Conservation (phyloP, 352 stramenopile species). For the Pythium vanterpoolii region DNA sequence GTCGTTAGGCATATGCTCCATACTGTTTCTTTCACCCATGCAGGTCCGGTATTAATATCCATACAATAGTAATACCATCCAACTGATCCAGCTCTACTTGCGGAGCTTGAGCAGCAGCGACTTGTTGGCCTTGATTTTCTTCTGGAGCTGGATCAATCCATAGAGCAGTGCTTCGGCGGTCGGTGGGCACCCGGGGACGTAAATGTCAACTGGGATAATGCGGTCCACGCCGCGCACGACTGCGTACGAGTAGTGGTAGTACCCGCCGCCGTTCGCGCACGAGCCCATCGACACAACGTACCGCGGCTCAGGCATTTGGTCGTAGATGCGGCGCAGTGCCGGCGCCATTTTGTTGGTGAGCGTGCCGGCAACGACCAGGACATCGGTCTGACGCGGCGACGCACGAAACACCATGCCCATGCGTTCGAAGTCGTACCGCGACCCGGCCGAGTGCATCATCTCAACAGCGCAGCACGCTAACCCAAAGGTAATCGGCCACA, state of each 20-base stretch:
- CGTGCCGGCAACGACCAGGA: conserved; percentile 99
- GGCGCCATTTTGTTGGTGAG: conserved; percentile 99
- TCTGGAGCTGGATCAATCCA: conserved; percentile 98
- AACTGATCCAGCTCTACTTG: conserved; percentile 93
- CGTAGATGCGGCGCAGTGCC: conserved; percentile 95
- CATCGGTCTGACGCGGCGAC: conserved; percentile 93
- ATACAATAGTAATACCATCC: too few species aligned
- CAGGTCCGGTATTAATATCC: too few species aligned
- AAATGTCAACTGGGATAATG: conserved; percentile 99
- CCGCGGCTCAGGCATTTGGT: conserved; percentile 99
- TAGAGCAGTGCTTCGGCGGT: conserved; percentile 98
- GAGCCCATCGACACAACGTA: conserved; percentile 99
- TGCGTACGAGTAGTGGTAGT: conserved; percentile 97
- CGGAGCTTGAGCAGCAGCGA: conserved; percentile 93
- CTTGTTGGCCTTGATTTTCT: conserved; percentile 99
- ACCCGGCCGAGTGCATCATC: conserved; percentile 94
- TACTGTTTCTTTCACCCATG: too few species aligned
- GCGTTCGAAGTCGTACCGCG: conserved; percentile 97
- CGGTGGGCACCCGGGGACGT: conserved; percentile 98
- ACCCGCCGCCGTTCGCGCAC: conserved; percentile 96
- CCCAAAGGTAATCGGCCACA: conserved; percentile 99
- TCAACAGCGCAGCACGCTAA: conserved; percentile 99
- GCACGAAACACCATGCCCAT: conserved; percentile 99
- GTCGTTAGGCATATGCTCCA: too few species aligned
- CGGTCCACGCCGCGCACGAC: conserved; percentile 97